Base-by-base conservation (phyloP, 768 basidiomycete genomes). In the Tylopilus rubrobrunneus region DNA sequence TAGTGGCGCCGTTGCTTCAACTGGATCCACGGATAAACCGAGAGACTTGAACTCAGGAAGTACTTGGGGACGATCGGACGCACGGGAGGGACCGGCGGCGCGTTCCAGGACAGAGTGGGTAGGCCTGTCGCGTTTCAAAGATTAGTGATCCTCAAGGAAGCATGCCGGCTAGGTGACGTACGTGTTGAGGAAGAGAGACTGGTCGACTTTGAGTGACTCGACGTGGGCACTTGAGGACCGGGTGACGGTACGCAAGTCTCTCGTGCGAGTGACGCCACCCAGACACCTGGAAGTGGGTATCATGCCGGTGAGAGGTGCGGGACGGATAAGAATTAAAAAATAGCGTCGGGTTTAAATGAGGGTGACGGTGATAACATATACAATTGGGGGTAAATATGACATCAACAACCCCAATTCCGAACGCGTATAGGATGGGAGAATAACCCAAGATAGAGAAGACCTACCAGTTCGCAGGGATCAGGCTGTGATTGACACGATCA, bases 191-290 rank as follows among this genome's bases (percentile, higher is more conserved):
- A 62, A 51, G 21, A 73, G 72, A 7, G 62, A 47, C 45, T 72
- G 71, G 52, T 73, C 69, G 11, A 46, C 21, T 53, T 62, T 69
- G 4, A 34, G 34, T 5, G 34, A 34, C 12, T 34, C 14, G 11
- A 52, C 36, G 5, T 58, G 49, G 8, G 72, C 71, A 19, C 73
- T 73, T 10, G 64, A 62, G 41, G 70, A 73, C 70, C 71, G 74
- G 51, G 73, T 65, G 15, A 72, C 49, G n/a, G 57, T 51, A 7
- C 71, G 71, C 19, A 79, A 46, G 41, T 72, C 70, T 9, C 52
- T 58, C 0, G 76, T 74, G 33, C 73, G 69, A 5, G 76, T 67
- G 60, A 75, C 69, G 42, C 76, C 76, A 1, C 71, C 66, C 62
- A 71, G 66, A 49, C 65, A 72, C 15, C 78, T 79, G 48, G 56